phyloP scores from a whole-genome alignment of 305 asterid species.

The Fraxinus greggii region DNA sequence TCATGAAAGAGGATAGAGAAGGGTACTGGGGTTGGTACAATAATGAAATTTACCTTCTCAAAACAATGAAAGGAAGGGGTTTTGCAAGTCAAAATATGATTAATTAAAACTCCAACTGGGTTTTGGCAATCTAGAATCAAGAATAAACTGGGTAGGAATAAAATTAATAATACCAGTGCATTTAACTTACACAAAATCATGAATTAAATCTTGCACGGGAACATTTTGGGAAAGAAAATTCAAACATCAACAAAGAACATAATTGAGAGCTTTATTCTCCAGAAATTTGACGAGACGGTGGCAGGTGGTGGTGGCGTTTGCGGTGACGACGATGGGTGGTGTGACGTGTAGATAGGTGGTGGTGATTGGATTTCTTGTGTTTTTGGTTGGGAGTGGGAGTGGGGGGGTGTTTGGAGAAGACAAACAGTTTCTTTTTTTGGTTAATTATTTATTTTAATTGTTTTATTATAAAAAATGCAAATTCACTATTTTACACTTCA shows the following conservation, averaged over 20 bases:
- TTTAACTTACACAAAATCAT: not conserved
- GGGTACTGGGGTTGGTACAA: not conserved
- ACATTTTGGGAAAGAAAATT: not conserved
- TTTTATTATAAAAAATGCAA: too few relatives aligned
- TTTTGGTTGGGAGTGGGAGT: too few relatives aligned
- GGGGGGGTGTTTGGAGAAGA: too few relatives aligned
- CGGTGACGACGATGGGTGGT: too few relatives aligned
- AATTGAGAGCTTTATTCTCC: not conserved
- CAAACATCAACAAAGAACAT: not conserved
- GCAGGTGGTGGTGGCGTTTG: too few relatives aligned
- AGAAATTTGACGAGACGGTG: not conserved
- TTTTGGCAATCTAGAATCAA: conserved; percentile 35
- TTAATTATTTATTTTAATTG: too few relatives aligned
- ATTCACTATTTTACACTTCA: too few relatives aligned
- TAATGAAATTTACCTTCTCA: not conserved
- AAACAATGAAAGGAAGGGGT: not conserved
- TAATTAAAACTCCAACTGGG: not conserved
- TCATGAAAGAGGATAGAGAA: not conserved
- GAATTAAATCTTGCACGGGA: not conserved
- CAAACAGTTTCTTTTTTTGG: too few relatives aligned
- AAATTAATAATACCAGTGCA: not conserved
- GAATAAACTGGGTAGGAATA: not conserved
- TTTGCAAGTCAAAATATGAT: not conserved
- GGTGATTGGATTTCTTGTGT: too few relatives aligned
- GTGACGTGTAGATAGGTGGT: too few relatives aligned